These are phyloP conservation scores for Xylariaceae sp. DNA, from an alignment of 2,329 filamentous ascomycete species.

Conservation along the genomic window DNA sequence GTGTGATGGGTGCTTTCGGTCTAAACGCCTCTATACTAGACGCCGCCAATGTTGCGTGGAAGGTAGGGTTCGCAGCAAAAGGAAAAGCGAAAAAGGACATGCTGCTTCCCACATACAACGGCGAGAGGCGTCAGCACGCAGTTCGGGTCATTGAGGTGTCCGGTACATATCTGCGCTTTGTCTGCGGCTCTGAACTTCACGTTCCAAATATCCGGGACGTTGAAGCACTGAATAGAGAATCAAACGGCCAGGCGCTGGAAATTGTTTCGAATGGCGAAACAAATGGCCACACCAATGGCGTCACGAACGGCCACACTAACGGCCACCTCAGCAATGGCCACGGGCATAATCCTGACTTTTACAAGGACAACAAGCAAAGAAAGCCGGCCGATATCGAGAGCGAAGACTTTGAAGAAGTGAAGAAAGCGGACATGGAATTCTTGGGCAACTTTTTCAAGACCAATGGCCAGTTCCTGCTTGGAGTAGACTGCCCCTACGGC, in stretches of 20 bases:
- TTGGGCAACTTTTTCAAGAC: slow-evolving; percentile 25
- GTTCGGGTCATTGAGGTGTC: slow-evolving; percentile 18
- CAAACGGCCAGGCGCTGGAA: neutral
- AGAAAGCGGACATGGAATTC: slow-evolving; percentile 17
- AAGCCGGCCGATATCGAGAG: neutral
- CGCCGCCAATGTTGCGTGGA: slow-evolving; percentile 34
- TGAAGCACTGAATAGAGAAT: neutral
- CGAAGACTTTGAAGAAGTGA: neutral
- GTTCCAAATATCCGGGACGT: slow-evolving; percentile 10
- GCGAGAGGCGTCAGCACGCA: slow-evolving; percentile 27
- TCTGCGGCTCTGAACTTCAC: slow-evolving; percentile 24
- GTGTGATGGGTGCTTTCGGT: slow-evolving; percentile 34
- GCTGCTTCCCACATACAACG: slow-evolving; percentile 29
- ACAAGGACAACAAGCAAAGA: neutral
- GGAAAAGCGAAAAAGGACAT: slow-evolving; percentile 19
- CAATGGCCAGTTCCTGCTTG: slow-evolving; percentile 27
- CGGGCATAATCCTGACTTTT: neutral
- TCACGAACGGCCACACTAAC: neutral
- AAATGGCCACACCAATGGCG: neutral
- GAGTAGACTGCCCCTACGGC: slow-evolving; percentile 25
- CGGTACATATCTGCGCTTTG: slow-evolving; percentile 19
- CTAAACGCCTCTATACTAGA: slow-evolving; percentile 36
- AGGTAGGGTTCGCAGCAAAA: slow-evolving; percentile 28
- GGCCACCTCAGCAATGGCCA: neutral
- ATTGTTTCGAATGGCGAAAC: neutral